Conservation (phyloP, 805 yeast genomes). For the Jamesozyma hellenica region DNA sequence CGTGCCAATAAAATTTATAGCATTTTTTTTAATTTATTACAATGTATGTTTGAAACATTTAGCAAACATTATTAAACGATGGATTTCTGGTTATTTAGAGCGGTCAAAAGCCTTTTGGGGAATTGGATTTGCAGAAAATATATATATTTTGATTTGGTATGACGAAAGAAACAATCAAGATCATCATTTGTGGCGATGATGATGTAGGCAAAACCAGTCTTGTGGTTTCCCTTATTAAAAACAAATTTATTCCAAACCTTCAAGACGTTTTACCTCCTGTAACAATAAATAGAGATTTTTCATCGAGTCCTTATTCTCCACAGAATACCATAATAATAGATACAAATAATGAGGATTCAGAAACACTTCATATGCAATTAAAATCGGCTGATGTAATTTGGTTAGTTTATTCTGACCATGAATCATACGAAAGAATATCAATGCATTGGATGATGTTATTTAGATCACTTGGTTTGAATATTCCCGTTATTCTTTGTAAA, state of each 20-base stretch:
- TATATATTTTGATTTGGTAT: no score
- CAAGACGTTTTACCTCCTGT: constrained; percentile 77
- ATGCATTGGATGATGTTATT: constrained; percentile 92
- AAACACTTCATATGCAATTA: constrained; percentile 56
- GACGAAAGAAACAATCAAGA: constrained; percentile 50
- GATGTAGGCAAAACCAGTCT: constrained; percentile 79
- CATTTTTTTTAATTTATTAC: no score
- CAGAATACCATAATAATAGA: constrained; percentile 68
- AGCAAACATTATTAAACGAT: no score
- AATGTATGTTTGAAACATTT: no score
- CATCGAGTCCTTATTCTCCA: constrained; percentile 49
- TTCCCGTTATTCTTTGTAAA: constrained; percentile 86
- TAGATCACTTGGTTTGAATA: constrained; percentile 83
- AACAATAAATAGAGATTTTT: constrained; percentile 65
- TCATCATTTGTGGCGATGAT: constrained; percentile 92
- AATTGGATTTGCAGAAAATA: no score
- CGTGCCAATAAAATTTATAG: no score
- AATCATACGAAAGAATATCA: constrained; percentile 85
- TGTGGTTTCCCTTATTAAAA: constrained; percentile 73
- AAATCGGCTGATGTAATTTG: constrained; percentile 83
- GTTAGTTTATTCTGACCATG: constrained; percentile 90
- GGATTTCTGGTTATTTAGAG: no score
- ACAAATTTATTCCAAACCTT: constrained; percentile 63
- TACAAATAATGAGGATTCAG: constrained; percentile 60
- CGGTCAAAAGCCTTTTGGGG: no score